Evolutionary conservation across 129 eudicot species (phyloP).

Genomic region (Oenanthe sinensis): DNA sequence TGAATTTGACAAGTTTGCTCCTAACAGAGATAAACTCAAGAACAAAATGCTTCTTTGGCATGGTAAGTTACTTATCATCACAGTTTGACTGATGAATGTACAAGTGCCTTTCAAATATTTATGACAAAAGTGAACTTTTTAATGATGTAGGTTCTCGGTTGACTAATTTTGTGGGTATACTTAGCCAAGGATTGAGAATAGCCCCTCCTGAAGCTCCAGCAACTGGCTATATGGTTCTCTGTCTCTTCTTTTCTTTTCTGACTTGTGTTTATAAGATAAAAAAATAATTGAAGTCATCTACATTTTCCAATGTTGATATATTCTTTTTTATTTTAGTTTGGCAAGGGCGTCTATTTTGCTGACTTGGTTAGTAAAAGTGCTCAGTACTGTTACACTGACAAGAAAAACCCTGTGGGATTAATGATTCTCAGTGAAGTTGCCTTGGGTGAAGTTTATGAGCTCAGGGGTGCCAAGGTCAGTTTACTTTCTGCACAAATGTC

Average conservation of each 20-base stretch:
- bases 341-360: conserved; percentile 95
- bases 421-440: conserved; percentile 97
- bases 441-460: conserved; percentile 76
- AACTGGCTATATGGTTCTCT: conserved; percentile 88
- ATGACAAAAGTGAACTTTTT: not conserved
- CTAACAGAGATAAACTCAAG: conserved; percentile 63
- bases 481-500: not conserved
- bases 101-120: not conserved
- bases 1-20: conserved; percentile 73
- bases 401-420: conserved; percentile 75
- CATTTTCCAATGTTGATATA: not conserved
- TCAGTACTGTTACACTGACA: conserved; percentile 86
- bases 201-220: conserved; percentile 99
- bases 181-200: conserved; percentile 89
- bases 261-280: not conserved
- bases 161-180: conserved; percentile 95
- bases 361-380: conserved; percentile 99
- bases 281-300: not conserved
- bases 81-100: not conserved
- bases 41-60: conserved; percentile 99
- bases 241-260: not conserved
- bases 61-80: conserved; percentile 33
- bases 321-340: conserved; percentile 50
- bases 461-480: conserved; percentile 64
- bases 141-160: conserved; percentile 67